Evolutionary conservation across 164 flowering plant genomes (phyloP).

Genomic region (Euptelea pleiosperma): DNA sequence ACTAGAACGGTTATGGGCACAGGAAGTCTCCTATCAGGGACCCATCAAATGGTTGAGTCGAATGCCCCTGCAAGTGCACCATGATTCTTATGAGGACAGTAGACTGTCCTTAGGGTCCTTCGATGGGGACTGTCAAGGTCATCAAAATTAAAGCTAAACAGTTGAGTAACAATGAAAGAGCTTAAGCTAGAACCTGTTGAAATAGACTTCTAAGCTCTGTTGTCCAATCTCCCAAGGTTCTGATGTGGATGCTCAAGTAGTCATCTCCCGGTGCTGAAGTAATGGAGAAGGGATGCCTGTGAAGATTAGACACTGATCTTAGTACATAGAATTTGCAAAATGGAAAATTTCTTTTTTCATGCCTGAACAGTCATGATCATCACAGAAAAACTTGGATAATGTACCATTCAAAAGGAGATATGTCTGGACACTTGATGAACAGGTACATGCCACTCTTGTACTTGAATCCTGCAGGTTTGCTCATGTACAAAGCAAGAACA

Average conservation of each 20-base stretch:
- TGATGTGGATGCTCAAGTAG: conserved; percentile 79
- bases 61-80: too few species aligned
- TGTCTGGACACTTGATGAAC: conserved; percentile 80
- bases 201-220: conserved; percentile 54
- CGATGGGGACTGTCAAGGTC: neutral
- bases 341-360: too few species aligned
- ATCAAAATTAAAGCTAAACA: too few species aligned
- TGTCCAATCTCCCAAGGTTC: conserved; percentile 93
- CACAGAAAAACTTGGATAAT: neutral
- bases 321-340: neutral
- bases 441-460: conserved; percentile 96
- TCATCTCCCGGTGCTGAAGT: conserved; percentile 96
- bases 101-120: neutral
- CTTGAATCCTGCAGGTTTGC: conserved; percentile 79
- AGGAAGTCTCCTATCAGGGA: too few species aligned
- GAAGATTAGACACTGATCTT: neutral
- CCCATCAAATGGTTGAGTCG: neutral
- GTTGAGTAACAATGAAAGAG: too few species aligned
- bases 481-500: conserved; percentile 80
- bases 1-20: too few species aligned
- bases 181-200: conserved; percentile 43
- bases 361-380: neutral
- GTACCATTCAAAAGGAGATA: conserved; percentile 88
- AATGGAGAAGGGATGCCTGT: conserved; percentile 96
- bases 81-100: too few species aligned